These are phyloP conservation scores for Perkinsus olseni DNA, from an alignment of 169 alveolate genomes.

Conservation along the genomic window DNA sequence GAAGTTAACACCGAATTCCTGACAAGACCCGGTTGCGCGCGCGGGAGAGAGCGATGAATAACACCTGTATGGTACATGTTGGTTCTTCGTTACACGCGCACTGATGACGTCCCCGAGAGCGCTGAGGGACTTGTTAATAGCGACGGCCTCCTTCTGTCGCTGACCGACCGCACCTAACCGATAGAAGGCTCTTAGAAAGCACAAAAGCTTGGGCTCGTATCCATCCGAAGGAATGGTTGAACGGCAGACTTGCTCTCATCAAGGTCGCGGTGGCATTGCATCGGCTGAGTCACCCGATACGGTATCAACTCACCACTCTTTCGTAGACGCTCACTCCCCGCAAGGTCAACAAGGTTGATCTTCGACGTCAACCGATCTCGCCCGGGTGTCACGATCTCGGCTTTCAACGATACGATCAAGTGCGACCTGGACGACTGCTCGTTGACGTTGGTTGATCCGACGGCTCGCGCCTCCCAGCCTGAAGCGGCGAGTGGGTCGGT, in stretches of 20 bases:
- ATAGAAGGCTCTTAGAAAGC: background rate
- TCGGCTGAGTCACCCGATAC: no score
- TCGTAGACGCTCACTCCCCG: slow-evolving; percentile 76
- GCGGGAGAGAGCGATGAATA: slow-evolving; percentile 61
- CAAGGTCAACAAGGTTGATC: slow-evolving; percentile 59
- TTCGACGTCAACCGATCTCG: background rate
- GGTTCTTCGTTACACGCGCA: slow-evolving; percentile 52
- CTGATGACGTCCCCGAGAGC: slow-evolving; percentile 73
- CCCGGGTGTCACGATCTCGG: background rate
- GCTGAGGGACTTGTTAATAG: slow-evolving; percentile 66
- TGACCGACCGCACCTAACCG: slow-evolving; percentile 63
- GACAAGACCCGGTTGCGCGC: slow-evolving; percentile 39
- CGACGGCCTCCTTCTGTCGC: slow-evolving; percentile 62
- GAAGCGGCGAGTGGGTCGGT: background rate
- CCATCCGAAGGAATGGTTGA: no score
- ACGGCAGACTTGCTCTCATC: no score
- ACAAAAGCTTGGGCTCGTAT: no score
- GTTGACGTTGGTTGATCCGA: background rate
- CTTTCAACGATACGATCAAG: background rate
- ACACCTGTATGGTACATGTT: slow-evolving; percentile 70
- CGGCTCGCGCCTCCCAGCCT: slow-evolving; percentile 1
- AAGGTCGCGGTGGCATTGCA: no score
- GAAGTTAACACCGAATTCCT: slow-evolving; percentile 48
- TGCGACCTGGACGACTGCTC: background rate
- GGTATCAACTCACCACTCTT: slow-evolving; percentile 10